Percentiles rank a stretch among this genome's conserved stretches.
phyloP scores from a whole-genome alignment of 305 asterid genomes.

The Fraxinus greggii region DNA sequence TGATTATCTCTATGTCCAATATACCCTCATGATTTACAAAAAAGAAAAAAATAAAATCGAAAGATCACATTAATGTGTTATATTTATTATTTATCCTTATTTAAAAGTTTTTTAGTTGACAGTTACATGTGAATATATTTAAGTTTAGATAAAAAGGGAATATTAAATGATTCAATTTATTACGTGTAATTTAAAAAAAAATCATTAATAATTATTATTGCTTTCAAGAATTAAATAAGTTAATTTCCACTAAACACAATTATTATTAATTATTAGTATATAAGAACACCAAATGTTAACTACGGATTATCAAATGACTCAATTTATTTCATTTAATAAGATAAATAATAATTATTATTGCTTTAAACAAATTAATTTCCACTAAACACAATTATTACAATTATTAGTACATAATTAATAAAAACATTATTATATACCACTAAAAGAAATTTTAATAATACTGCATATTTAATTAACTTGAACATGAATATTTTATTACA shows the following conservation, averaged over 20 bases:
- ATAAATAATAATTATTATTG: not conserved
- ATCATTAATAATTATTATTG: no score
- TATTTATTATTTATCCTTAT: no score
- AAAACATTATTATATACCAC: not conserved
- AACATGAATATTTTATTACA: not conserved
- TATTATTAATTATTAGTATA: no score
- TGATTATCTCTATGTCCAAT: not conserved
- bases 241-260: no score
- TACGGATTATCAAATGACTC: no score
- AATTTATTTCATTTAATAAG: not conserved
- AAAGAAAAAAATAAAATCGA: no score
- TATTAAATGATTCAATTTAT: no score
- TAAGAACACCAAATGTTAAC: no score
- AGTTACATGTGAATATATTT: not conserved
- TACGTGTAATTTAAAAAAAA: no score
- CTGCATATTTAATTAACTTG: not conserved
- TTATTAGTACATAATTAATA: not conserved
- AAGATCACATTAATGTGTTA: no score
- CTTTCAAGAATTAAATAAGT: no score
- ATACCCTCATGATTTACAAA: not conserved
- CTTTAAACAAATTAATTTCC: not conserved
- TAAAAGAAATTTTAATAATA: not conserved
- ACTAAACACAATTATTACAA: not conserved
- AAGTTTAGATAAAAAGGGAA: not conserved
- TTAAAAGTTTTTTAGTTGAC: not conserved